A percentile compares a stretch with the other conserved stretches of the same genome.
phyloP scores from a whole-genome alignment of 2,329 filamentous ascomycete genomes.

The Sclerotinia nivalis region DNA sequence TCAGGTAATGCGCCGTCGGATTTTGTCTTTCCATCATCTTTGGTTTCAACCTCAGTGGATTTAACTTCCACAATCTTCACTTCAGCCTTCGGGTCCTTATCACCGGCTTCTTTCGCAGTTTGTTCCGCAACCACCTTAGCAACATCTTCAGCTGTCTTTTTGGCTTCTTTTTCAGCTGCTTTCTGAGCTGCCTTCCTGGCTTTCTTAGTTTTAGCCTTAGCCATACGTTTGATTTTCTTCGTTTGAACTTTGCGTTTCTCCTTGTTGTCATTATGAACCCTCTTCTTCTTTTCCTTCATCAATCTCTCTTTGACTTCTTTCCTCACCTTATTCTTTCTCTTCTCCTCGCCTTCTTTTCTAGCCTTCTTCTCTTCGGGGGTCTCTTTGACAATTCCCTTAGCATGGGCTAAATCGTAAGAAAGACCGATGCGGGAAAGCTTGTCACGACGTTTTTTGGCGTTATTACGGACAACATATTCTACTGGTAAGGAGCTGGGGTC shows the following conservation, averaged over 20 bases:
- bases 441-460: constrained; percentile 45
- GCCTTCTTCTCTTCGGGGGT: constrained; percentile 46
- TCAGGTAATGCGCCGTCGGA: not conserved
- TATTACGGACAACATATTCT: constrained; percentile 46
- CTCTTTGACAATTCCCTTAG: constrained; percentile 55
- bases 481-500: constrained; percentile 47
- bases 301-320: constrained; percentile 44
- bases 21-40: constrained; percentile 19
- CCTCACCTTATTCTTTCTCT: constrained; percentile 44
- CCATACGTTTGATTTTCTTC: constrained; percentile 23
- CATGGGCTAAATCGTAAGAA: constrained; percentile 61
- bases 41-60: not conserved
- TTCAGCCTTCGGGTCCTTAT: constrained; percentile 12
- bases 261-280: constrained; percentile 27
- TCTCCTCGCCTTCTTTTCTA: constrained; percentile 49
- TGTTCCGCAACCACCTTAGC: not conserved
- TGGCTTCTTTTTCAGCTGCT: constrained; percentile 24
- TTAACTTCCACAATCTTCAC: constrained; percentile 7
- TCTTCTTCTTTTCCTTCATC: constrained; percentile 37
- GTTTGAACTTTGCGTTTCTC: constrained; percentile 25
- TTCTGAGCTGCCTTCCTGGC: constrained; percentile 27
- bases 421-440: constrained; percentile 61
- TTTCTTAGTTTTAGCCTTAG: constrained; percentile 28
- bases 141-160: constrained; percentile 8
- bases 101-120: constrained; percentile 2